Conservation (phyloP, 2,329 filamentous ascomycete species). For the Colletotrichum trifolii region DNA sequence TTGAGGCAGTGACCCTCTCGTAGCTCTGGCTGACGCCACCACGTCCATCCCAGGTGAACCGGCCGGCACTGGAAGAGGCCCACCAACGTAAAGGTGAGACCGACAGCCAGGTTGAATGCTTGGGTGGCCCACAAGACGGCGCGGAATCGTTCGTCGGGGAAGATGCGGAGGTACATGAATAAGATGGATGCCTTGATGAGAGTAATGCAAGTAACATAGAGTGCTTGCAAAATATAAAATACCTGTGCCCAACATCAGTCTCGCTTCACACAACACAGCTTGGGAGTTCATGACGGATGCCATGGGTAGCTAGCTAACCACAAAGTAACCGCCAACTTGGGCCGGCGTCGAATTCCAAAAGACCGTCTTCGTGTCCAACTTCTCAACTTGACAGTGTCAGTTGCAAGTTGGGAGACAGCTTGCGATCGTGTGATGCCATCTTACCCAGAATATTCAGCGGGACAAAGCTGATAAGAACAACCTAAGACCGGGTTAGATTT, state of each 20-base stretch:
- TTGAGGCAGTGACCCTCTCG: slow-evolving; percentile 47
- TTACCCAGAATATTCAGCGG: neutral
- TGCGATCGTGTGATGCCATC: no score
- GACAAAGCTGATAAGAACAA: neutral
- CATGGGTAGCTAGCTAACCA: no score
- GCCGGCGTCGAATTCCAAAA: slow-evolving; percentile 6
- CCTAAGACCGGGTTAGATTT: neutral
- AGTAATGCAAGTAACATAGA: slow-evolving; percentile 46
- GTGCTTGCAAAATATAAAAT: slow-evolving; percentile 48
- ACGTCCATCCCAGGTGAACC: slow-evolving; percentile 55
- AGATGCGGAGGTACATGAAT: slow-evolving; percentile 50
- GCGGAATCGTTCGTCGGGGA: slow-evolving; percentile 42
- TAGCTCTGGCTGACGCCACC: slow-evolving; percentile 39
- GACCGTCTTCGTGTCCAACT: neutral
- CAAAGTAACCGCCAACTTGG: slow-evolving; percentile 6
- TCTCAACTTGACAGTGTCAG: no score
- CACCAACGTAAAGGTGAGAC: slow-evolving; percentile 46
- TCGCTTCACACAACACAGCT: neutral
- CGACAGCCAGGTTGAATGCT: slow-evolving; percentile 9
- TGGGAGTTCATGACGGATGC: no score
- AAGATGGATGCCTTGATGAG: slow-evolving; percentile 50
- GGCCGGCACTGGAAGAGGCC: slow-evolving; percentile 46
- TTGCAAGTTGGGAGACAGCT: neutral
- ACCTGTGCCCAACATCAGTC: slow-evolving; percentile 36
- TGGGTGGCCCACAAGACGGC: slow-evolving; percentile 38